A percentile compares a stretch with the other conserved stretches of the same genome.
These are phyloP conservation scores for Sistotremastrum suecicum DNA, from an alignment of 768 basidiomycete genomes.

Conservation along the genomic window DNA sequence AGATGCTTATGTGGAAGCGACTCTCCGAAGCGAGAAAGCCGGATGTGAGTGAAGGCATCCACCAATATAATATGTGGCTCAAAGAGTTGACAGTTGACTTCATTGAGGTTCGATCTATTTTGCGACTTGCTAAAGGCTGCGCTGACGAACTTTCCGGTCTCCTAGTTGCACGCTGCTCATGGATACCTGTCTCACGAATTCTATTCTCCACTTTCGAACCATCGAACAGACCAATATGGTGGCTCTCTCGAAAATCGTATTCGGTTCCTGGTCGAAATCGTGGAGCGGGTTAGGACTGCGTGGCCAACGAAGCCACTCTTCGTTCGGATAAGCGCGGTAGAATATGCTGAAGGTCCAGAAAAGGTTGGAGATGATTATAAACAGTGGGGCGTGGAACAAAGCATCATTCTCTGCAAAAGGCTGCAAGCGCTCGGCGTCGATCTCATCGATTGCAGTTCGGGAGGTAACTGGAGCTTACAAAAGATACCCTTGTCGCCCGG, in stretches of 20 bases:
- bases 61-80: not conserved
- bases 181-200: constrained; percentile 58
- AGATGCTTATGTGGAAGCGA: constrained; percentile 42
- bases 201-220: constrained; percentile 62
- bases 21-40: constrained; percentile 37
- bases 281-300: constrained; percentile 33
- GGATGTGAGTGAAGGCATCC: constrained; percentile 36
- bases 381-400: constrained; percentile 73
- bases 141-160: too few relatives aligned
- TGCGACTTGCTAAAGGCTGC: too few relatives aligned
- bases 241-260: constrained; percentile 62
- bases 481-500: constrained; percentile 41
- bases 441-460: constrained; percentile 58
- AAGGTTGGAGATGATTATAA: constrained; percentile 41
- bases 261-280: constrained; percentile 48
- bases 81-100: constrained; percentile 36
- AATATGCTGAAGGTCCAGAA: constrained; percentile 50
- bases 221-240: constrained; percentile 56
- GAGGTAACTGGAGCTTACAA: constrained; percentile 50
- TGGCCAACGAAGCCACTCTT: constrained; percentile 61
- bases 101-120: constrained; percentile 27
- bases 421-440: constrained; percentile 54
- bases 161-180: constrained; percentile 48
- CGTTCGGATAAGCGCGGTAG: constrained; percentile 50
- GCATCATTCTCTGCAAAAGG: constrained; percentile 38